Conservation (phyloP, 768 basidiomycete species). For the Gyrodon lividus region DNA sequence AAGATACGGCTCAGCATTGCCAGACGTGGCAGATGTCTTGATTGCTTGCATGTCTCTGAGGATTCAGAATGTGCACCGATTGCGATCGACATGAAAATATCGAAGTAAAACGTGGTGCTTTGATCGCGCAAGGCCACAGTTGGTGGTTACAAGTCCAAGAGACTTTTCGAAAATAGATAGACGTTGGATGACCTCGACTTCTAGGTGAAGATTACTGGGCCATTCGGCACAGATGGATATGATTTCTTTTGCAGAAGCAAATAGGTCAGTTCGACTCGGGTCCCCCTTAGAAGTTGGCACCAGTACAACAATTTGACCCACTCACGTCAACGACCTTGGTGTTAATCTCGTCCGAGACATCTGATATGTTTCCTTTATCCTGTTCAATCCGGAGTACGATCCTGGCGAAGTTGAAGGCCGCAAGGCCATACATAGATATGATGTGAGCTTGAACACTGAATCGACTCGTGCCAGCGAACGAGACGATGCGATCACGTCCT, state of each 20-base stretch:
- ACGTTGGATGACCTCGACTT: conserved; percentile 50
- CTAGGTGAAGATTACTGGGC: conserved; percentile 52
- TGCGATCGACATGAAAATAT: neutral
- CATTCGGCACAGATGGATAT: conserved; percentile 56
- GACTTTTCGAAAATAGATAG: conserved; percentile 49
- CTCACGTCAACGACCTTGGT: conserved; percentile 29
- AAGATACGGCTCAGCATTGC: conserved; percentile 47
- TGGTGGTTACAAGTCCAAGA: conserved; percentile 34
- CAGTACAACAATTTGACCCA: no score
- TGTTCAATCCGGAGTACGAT: conserved; percentile 39
- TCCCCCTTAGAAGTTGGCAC: no score
- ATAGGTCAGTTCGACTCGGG: no score
- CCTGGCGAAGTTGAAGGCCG: conserved; percentile 63
- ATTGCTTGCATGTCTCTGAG: conserved; percentile 26
- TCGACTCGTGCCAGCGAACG: conserved; percentile 54
- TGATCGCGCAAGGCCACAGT: conserved; percentile 39
- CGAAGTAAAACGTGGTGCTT: conserved; percentile 42
- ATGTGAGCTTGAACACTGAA: conserved; percentile 45
- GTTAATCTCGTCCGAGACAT: conserved; percentile 21
- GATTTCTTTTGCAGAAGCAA: conserved; percentile 47
- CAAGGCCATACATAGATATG: conserved; percentile 64
- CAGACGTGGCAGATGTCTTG: conserved; percentile 20
- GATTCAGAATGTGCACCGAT: neutral
- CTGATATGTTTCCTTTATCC: conserved; percentile 1
- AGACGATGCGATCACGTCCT: conserved; percentile 41